A percentile compares a stretch with the other conserved stretches of the same genome.
These are phyloP conservation scores for Hypholoma fasciculare DNA, from an alignment of 768 basidiomycete species.

Conservation along the genomic window DNA sequence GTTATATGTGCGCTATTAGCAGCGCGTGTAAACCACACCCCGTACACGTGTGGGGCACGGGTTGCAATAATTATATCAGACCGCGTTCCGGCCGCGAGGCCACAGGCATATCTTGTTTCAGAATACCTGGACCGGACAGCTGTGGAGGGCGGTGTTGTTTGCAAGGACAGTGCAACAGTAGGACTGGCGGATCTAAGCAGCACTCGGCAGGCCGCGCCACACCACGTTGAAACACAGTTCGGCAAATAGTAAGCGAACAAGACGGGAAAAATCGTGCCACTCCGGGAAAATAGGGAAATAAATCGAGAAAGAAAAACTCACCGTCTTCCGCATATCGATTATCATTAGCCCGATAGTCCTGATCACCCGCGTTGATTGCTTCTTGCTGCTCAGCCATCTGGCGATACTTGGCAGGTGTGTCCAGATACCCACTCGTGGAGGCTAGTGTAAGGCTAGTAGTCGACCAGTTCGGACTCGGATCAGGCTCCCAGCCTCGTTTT, in stretches of 20 bases:
- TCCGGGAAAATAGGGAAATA: background rate
- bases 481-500: slow-evolving; percentile 76
- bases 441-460: slow-evolving; percentile 48
- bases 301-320: slow-evolving; percentile 5
- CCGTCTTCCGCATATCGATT: slow-evolving; percentile 22
- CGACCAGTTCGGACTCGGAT: slow-evolving; percentile 54
- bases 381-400: slow-evolving; percentile 40
- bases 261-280: background rate
- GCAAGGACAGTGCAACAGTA: background rate
- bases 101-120: slow-evolving; percentile 1
- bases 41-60: slow-evolving; percentile 14
- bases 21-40: slow-evolving; percentile 9
- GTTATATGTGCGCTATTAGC: slow-evolving; percentile 10
- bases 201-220: background rate
- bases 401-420: slow-evolving; percentile 66
- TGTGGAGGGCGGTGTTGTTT: background rate
- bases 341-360: slow-evolving; percentile 22
- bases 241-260: background rate
- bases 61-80: slow-evolving; percentile 2
- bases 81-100: slow-evolving; percentile 7
- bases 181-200: background rate
- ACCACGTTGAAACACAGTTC: slow-evolving; percentile 1
- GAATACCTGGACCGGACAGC: background rate
- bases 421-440: slow-evolving; percentile 64
- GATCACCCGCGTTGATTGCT: slow-evolving; percentile 20